These are phyloP conservation scores for Lojkania enalia DNA, from an alignment of 2,329 filamentous ascomycete genomes.

Conservation along the genomic window DNA sequence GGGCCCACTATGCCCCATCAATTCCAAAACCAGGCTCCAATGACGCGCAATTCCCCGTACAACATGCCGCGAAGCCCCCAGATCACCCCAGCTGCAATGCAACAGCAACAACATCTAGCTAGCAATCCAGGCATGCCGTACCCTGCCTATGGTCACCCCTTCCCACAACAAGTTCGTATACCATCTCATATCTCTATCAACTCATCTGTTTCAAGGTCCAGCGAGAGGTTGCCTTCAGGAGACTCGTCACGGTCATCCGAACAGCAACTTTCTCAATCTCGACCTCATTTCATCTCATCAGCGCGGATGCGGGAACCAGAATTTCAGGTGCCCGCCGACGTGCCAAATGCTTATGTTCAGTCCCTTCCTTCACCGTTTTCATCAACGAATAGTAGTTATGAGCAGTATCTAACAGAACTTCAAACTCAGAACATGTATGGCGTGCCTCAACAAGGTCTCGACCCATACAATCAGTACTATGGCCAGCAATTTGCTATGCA, in stretches of 20 bases:
- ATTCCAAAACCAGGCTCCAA: constrained; percentile 52
- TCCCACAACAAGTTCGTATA: constrained; percentile 62
- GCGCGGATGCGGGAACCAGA: constrained; percentile 20
- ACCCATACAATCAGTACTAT: constrained; percentile 49
- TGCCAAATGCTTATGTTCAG: constrained; percentile 29
- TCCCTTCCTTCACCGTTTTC: constrained; percentile 61
- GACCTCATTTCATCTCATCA: constrained; percentile 11
- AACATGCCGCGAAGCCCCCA: constrained; percentile 64
- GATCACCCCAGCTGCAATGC: constrained; percentile 63
- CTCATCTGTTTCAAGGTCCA: constrained; percentile 20
- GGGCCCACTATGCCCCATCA: constrained; percentile 57
- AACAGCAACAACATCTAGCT: constrained; percentile 60
- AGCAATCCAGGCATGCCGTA: constrained; percentile 62
- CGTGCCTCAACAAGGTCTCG: constrained; percentile 56
- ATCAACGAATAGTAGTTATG: constrained; percentile 70
- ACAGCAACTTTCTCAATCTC: constrained; percentile 11
- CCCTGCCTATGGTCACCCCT: constrained; percentile 62
- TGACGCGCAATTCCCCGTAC: constrained; percentile 61
- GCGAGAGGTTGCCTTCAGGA: constrained; percentile 19
- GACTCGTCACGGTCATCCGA: not conserved
- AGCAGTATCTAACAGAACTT: constrained; percentile 69
- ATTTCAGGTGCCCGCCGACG: constrained; percentile 21
- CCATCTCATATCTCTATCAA: constrained; percentile 48
- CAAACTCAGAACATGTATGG: constrained; percentile 67
- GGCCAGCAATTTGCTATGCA: constrained; percentile 56